A percentile compares a stretch with the other conserved stretches of the same genome.
Evolutionary conservation across 495 filamentous ascomycete species (phyloP).

Genomic region (Letharia lupina): DNA sequence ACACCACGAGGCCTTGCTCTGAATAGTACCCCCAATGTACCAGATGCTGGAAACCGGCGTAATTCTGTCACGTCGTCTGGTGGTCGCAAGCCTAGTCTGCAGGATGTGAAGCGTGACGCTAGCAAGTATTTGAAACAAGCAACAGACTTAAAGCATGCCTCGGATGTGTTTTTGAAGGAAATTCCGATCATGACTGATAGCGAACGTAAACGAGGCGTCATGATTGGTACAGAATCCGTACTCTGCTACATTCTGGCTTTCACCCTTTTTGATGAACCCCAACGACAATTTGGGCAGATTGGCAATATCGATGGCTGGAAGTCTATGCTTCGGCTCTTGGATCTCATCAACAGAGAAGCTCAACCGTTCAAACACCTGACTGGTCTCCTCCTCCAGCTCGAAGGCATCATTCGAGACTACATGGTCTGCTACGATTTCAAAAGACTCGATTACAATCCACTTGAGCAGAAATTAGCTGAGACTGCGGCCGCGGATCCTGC

Average conservation of each 20-base stretch:
- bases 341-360: constrained; percentile 36
- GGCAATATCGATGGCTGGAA: constrained; percentile 41
- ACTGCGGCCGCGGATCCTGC: not conserved
- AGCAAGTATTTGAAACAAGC: constrained; percentile 37
- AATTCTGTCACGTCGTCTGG: constrained; percentile 31
- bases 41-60: constrained; percentile 16
- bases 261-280: constrained; percentile 39
- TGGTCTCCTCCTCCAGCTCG: constrained; percentile 39
- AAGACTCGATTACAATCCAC: constrained; percentile 36
- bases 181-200: constrained; percentile 27
- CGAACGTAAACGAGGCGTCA: constrained; percentile 38
- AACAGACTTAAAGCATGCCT: constrained; percentile 43
- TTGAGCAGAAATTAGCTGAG: not conserved
- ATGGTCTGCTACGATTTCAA: constrained; percentile 41
- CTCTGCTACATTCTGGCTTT: constrained; percentile 45
- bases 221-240: constrained; percentile 41
- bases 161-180: constrained; percentile 33
- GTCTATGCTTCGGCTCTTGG: constrained; percentile 43
- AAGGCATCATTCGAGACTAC: constrained; percentile 40
- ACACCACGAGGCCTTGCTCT: constrained; percentile 26
- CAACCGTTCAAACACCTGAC: constrained; percentile 33
- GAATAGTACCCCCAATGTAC: constrained; percentile 29
- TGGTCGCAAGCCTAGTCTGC: constrained; percentile 5
- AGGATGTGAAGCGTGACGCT: constrained; percentile 32
- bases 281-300: constrained; percentile 23